phyloP scores from a whole-genome alignment of 1,139 yeast genomes.

The Hanseniaspora gamundiae region DNA sequence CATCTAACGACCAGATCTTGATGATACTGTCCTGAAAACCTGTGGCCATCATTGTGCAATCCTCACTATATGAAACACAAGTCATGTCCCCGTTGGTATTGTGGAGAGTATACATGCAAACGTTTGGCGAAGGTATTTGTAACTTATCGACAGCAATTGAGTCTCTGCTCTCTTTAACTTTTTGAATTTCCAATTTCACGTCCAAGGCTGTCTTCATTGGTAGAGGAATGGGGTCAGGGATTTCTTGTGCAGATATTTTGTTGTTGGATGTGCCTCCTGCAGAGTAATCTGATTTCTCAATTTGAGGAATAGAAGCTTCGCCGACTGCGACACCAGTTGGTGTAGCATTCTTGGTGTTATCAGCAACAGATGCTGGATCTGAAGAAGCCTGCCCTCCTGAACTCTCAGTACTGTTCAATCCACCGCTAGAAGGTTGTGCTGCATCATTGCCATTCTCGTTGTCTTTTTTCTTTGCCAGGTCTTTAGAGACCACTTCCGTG shows the following conservation, averaged over 20 bases:
- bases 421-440: not conserved
- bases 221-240: conserved; percentile 36
- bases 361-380: not conserved
- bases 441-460: not conserved
- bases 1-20: conserved; percentile 87
- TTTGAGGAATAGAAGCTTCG: too few relatives aligned
- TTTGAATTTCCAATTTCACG: conserved; percentile 61
- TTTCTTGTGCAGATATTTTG: not conserved
- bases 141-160: conserved; percentile 41
- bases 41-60: conserved; percentile 77
- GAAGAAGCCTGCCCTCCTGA: not conserved
- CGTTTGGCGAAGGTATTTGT: conserved; percentile 83
- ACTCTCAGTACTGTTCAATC: not conserved
- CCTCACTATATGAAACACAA: conserved; percentile 74
- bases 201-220: conserved; percentile 77
- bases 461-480: conserved; percentile 7
- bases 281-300: not conserved
- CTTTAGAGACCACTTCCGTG: conserved; percentile 16
- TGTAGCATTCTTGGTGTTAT: too few relatives aligned
- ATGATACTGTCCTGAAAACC: conserved; percentile 90
- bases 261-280: not conserved
- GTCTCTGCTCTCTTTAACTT: conserved; percentile 72
- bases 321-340: too few relatives aligned
- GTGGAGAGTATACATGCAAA: conserved; percentile 97
- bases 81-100: conserved; percentile 85